Base-by-base conservation (phyloP, 1,284 basidiomycete genomes). In the Anthracocystis setariae region DNA sequence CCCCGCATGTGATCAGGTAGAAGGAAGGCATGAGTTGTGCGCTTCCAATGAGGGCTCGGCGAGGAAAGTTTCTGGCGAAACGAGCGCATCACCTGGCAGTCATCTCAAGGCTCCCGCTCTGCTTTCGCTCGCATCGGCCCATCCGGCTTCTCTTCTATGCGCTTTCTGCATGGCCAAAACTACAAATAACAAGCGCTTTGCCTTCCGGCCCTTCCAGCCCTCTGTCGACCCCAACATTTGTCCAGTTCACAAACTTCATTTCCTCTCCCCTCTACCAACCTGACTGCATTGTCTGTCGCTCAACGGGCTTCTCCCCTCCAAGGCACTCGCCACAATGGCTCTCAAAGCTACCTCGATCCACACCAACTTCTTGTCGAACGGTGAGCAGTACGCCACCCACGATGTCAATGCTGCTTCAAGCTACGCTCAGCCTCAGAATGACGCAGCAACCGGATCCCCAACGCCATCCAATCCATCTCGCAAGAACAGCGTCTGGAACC, bases 281-380 rank as follows among this genome's bases (percentile, higher is more conserved):
- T 10, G 8, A 15, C 17, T 39, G 13, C 38, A 13, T 13, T 39
- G 20, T 18, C 38, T 29, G 18, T 21, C 32, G 25, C 43, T 17
- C 17, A 10, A 27, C 27, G 32, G 21, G 18, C 25, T 2, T 12
- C 20, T 40, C 20, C 24, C n/a, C 23, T 32, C n/a, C 8, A 18
- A 21, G 20, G 51, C 39, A 42, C 37, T 39, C 37, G 47, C 47
- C 56, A 66, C 8, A 45, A 77, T 77, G 74, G 74, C 75, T 27
- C 65, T 77, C 59, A 76, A 76, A 50, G 63, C 67, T n/a, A 66
- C 73, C 10, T 74, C 69, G 17, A 76, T 77, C 24, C 76, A 75
- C 63, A 64, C 76, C 58, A 61, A 70, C 57, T 77, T 77, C 51
- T 54, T 77, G 45, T 69, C 67, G 18, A 60, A 38, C 21, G 73